Evolutionary conservation across 2,329 filamentous ascomycete species (phyloP), one percentile per base, ranked within the genome.

Genomic region (Helotiales sp.): DNA sequence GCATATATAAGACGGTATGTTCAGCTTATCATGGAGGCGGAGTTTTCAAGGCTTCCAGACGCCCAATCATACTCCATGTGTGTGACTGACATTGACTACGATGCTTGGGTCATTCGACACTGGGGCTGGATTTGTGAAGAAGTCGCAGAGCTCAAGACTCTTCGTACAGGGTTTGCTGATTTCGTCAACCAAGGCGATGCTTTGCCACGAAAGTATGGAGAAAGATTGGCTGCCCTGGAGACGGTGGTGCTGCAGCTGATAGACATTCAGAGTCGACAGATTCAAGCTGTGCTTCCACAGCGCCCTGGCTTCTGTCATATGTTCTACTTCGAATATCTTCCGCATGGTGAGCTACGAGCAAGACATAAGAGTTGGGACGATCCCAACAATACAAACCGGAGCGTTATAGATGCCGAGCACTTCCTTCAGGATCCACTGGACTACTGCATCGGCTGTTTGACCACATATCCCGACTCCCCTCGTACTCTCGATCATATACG

Each of bases 1-100:
- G 29, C 31, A 1, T 59, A 59, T 17, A 53, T 57, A 49, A 22
- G 44, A 31, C 30, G 33, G 12, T 47, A 38, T 15, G 27, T 53
- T 1, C 2, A 15, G 49, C 22, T 22, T 13, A 30, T 40, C 12
- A 17, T 19, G 7, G 36, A 57, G 13, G 40, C 38, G 13, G 50
- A 31, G 12, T 42, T 10, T 9, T 29, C 25, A 31, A 48, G 24
- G 29, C 12, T 3, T 12, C 42, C n/a, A 0, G 50, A 48, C 19
- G 25, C 3, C 1, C 12, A 27, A 1, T 2, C 44, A 8, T 10
- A 12, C 3, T 24, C 19, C 10, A 5, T 34, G 1, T 13, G 34
- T 53, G 25, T 52, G 8, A 40, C 2, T 0, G 5, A 22, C 15
- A 1, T 47, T 29, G 3, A 9, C 9, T 49, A n/a, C 29, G 42